Evolutionary conservation across 345 rosid species (phyloP).

Genomic region (Gossypium mustelinum): DNA sequence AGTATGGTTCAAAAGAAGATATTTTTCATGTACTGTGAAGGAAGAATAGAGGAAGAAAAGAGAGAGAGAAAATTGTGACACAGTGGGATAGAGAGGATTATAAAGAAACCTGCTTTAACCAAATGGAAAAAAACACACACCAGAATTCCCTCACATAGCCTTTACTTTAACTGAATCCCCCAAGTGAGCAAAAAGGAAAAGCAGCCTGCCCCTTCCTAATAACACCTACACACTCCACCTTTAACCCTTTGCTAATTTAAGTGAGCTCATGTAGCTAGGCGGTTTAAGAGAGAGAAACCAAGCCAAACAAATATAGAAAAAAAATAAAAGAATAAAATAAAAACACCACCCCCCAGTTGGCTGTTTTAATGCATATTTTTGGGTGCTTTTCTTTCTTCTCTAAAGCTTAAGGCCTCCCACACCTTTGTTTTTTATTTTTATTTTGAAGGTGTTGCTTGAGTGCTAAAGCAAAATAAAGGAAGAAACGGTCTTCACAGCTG

Average conservation of each 20-base stretch:
- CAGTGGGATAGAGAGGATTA: conserved; percentile 27
- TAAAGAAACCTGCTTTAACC: conserved; percentile 35
- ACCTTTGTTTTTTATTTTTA: conserved; percentile 20
- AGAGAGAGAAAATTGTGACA: conserved; percentile 19
- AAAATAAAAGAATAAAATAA: neutral
- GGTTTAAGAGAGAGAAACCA: conserved; percentile 36
- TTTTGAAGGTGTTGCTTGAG: conserved; percentile 30
- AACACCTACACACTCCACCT: conserved; percentile 12
- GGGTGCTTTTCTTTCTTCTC: neutral
- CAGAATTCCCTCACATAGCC: conserved; percentile 38
- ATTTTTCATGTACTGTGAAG: no score
- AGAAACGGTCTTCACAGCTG: conserved; percentile 46
- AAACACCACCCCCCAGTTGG: conserved; percentile 17
- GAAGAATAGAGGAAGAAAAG: no score
- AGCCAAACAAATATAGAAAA: conserved; percentile 3
- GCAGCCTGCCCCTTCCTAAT: conserved; percentile 16
- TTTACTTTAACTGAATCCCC: conserved; percentile 51
- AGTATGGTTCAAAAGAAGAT: neutral
- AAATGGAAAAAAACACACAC: conserved; percentile 20
- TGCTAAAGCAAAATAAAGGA: conserved; percentile 48
- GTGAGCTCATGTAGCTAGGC: conserved; percentile 24
- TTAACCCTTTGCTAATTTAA: conserved; percentile 35
- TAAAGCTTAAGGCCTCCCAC: conserved; percentile 27
- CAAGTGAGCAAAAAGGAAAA: conserved; percentile 27
- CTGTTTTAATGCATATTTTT: conserved; percentile 8